phyloP scores from a whole-genome alignment of 371 early-diverging fungal species.

The Capniomyces stellatus region DNA sequence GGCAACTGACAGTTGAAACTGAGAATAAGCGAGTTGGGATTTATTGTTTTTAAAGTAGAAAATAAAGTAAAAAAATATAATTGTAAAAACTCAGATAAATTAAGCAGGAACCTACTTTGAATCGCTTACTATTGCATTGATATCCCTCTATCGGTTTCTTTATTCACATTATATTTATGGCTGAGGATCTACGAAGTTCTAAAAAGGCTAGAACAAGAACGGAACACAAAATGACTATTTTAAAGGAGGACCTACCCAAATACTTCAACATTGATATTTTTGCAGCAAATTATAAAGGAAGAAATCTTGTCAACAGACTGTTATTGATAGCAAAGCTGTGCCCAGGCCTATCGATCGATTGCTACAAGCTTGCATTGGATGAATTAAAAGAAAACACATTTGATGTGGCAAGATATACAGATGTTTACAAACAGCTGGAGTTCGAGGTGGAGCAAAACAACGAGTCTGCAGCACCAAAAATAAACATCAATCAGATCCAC shows the following conservation, averaged over 20 bases:
- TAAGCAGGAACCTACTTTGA: too few relatives aligned
- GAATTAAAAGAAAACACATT: slow-evolving; percentile 21
- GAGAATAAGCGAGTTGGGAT: too few relatives aligned
- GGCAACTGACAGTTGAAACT: too few relatives aligned
- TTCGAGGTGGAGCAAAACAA: neutral
- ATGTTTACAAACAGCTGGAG: slow-evolving; percentile 4
- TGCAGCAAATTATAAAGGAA: neutral
- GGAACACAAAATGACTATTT: neutral
- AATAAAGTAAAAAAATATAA: too few relatives aligned
- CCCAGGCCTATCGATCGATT: slow-evolving; percentile 24
- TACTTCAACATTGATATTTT: neutral
- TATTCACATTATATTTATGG: too few relatives aligned
- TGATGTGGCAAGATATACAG: slow-evolving; percentile 18
- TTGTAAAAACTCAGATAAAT: too few relatives aligned
- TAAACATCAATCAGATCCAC: neutral
- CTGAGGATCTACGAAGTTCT: too few relatives aligned
- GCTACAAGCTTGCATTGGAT: slow-evolving; percentile 23
- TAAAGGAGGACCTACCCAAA: neutral
- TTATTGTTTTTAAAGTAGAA: too few relatives aligned
- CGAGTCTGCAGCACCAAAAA: neutral
- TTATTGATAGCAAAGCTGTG: slow-evolving; percentile 23
- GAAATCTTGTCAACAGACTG: neutral
- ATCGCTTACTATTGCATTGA: too few relatives aligned
- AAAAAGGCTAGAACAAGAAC: neutral
- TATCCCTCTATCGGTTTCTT: too few relatives aligned